These are phyloP conservation scores for Astrothelium macrocarpum DNA, from an alignment of 495 filamentous ascomycete species.

Conservation along the genomic window DNA sequence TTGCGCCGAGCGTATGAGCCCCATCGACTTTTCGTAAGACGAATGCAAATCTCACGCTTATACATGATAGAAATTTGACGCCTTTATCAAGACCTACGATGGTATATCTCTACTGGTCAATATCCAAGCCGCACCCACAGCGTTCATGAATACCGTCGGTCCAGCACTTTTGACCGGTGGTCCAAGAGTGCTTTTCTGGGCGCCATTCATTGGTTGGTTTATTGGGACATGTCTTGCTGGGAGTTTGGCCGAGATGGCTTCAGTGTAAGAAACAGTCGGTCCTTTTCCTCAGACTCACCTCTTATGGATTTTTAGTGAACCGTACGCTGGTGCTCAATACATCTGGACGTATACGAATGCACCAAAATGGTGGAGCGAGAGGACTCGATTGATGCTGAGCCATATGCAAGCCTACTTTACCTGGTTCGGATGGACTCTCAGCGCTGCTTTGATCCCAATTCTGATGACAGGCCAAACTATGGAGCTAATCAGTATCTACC, in stretches of 20 bases:
- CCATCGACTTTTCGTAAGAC: not conserved
- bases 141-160: not conserved
- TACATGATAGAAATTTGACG: not conserved
- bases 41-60: not conserved
- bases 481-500: not conserved
- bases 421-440: not conserved
- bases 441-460: not conserved
- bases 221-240: not conserved
- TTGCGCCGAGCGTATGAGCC: not conserved
- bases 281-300: not conserved
- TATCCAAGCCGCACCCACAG: not conserved
- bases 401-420: conserved; percentile 4
- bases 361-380: not conserved
- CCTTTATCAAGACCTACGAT: conserved; percentile 1
- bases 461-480: not conserved
- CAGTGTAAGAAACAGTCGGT: not conserved
- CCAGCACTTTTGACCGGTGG: not conserved
- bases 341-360: not conserved
- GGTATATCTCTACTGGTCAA: not conserved
- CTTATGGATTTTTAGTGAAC: not conserved
- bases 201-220: not conserved
- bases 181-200: not conserved
- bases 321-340: not conserved
- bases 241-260: conserved; percentile 3
- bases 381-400: not conserved